Percentiles rank a stretch among this genome's conserved stretches.
These are phyloP conservation scores for Pythium plurisporium DNA, from an alignment of 352 stramenopile genomes.

Conservation along the genomic window DNA sequence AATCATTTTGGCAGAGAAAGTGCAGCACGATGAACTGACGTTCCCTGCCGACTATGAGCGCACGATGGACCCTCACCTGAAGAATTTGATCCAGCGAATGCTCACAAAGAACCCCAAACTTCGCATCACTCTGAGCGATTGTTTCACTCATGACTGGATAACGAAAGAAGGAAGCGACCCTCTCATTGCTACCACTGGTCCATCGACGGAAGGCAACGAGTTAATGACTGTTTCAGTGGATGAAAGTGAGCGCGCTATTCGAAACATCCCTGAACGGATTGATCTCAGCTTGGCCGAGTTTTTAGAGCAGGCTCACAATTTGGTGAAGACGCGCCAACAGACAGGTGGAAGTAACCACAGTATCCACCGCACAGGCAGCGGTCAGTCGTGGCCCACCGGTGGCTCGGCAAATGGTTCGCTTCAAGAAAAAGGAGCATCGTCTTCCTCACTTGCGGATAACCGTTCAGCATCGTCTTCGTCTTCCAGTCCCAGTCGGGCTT, in stretches of 20 bases:
- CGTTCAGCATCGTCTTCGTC: slow-evolving; percentile 32
- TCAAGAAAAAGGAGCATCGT: slow-evolving; percentile 4
- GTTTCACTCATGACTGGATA: slow-evolving; percentile 90
- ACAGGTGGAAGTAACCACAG: slow-evolving; percentile 9
- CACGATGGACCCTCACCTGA: slow-evolving; percentile 82
- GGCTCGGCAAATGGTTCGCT: slow-evolving; percentile 2
- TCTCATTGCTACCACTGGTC: slow-evolving; percentile 33
- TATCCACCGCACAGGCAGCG: slow-evolving; percentile 13
- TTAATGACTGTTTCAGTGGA: slow-evolving; percentile 76
- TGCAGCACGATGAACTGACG: slow-evolving; percentile 85
- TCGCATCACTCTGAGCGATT: slow-evolving; percentile 75
- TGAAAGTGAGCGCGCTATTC: slow-evolving; percentile 80
- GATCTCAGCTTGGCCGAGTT: slow-evolving; percentile 71
- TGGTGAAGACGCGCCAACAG: slow-evolving; percentile 69
- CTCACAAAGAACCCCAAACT: slow-evolving; percentile 83
- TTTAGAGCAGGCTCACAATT: slow-evolving; percentile 64
- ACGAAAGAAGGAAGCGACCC: slow-evolving; percentile 92
- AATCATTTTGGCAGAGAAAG: slow-evolving; percentile 78
- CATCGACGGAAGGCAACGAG: slow-evolving; percentile 42
- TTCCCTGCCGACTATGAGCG: slow-evolving; percentile 75
- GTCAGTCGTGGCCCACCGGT: slow-evolving; percentile 14
- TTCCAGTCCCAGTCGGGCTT: slow-evolving; percentile 52
- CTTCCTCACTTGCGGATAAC: background rate
- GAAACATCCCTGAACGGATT: slow-evolving; percentile 85
- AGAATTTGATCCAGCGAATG: slow-evolving; percentile 90